Evolutionary conservation across 345 rosid species (phyloP).

Genomic region (Arabis alpina): DNA sequence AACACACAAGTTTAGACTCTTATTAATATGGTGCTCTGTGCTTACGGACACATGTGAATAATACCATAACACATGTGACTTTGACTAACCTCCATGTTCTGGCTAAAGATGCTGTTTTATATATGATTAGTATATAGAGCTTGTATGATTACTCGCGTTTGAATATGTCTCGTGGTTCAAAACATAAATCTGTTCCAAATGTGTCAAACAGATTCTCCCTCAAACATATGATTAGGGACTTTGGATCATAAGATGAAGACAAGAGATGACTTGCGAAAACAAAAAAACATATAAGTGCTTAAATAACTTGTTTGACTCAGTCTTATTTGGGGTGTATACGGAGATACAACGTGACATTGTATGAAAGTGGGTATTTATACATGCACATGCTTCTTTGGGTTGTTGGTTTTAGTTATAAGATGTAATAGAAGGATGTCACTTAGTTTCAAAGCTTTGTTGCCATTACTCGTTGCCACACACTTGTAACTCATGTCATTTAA

Average conservation of each 20-base stretch:
- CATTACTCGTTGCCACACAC: conserved; percentile 32
- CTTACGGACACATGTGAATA: conserved; percentile 31
- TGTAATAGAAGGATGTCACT: conserved; percentile 12
- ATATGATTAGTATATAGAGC: conserved; percentile 29
- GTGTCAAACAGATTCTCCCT: conserved; percentile 54
- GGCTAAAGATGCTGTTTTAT: conserved; percentile 32
- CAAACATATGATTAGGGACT: conserved; percentile 34
- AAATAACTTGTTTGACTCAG: conserved; percentile 31
- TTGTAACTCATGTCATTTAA: conserved; percentile 31
- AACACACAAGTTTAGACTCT: conserved; percentile 29
- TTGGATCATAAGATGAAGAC: conserved; percentile 57
- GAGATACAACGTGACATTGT: conserved; percentile 31
- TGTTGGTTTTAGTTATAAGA: conserved; percentile 19
- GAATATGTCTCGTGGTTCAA: conserved; percentile 48
- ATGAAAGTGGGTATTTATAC: conserved; percentile 26
- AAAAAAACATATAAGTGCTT: conserved; percentile 31
- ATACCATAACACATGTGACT: conserved; percentile 38
- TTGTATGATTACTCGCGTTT: conserved; percentile 33
- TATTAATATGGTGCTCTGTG: conserved; percentile 11
- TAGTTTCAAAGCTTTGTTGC: conserved; percentile 34
- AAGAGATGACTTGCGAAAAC: conserved; percentile 41
- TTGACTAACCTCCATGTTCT: conserved; percentile 70
- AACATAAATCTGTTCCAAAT: conserved; percentile 63
- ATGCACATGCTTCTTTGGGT: conserved; percentile 11
- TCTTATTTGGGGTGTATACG: conserved; percentile 20